Conservation (phyloP, 495 filamentous ascomycete genomes). For the Hyaloscypha bicolor region DNA sequence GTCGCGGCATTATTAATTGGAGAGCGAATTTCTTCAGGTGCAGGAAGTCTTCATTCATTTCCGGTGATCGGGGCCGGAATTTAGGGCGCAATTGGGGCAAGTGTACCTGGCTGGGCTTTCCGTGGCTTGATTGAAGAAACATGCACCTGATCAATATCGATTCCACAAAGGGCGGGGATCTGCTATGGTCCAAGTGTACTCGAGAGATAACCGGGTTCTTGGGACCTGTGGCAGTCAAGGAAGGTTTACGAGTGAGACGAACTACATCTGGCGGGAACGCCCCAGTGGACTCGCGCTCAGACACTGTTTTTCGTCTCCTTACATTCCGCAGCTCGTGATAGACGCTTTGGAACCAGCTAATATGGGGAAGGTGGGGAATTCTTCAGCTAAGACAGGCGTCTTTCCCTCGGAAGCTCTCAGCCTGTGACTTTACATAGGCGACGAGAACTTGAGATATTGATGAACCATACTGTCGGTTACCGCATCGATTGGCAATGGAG, state of each 20-base stretch:
- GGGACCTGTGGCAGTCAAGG: not conserved
- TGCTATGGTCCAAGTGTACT: not conserved
- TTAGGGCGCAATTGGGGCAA: too few species aligned
- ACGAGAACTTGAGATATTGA: not conserved
- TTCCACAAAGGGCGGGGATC: not conserved
- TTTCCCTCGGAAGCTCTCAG: too few species aligned
- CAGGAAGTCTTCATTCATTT: not conserved
- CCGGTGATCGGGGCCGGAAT: not conserved
- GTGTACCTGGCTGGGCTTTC: too few species aligned
- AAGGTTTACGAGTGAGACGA: not conserved
- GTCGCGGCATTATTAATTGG: not conserved
- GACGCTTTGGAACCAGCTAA: not conserved
- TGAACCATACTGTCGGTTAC: not conserved
- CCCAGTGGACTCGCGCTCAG: not conserved
- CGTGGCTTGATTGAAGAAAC: not conserved
- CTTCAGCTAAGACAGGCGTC: not conserved
- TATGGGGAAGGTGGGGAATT: not conserved
- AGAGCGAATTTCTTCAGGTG: not conserved
- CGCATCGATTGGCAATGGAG: not conserved
- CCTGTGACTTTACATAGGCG: not conserved
- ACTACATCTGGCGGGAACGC: not conserved
- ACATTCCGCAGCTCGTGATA: not conserved
- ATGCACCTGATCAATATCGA: not conserved
- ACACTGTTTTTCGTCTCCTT: not conserved
- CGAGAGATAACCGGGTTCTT: not conserved